phyloP scores from a whole-genome alignment of 148 eudicot species.

The Vaccinium myrtillus region DNA sequence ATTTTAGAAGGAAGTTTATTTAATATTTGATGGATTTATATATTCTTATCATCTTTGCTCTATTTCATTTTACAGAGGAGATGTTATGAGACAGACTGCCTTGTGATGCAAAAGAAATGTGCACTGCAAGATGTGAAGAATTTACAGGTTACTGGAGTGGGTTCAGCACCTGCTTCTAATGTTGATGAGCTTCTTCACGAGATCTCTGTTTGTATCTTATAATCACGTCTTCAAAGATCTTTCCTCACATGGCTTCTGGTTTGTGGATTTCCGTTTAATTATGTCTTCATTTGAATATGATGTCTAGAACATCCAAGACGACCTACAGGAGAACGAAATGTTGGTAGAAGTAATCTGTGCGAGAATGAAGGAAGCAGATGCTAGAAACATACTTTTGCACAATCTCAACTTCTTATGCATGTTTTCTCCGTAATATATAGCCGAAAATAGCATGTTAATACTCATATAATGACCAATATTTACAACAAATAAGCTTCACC shows the following conservation, averaged over 20 bases:
- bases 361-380: constrained; percentile 43
- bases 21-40: neutral
- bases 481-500: too few species aligned
- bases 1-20: neutral
- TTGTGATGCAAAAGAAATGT: constrained; percentile 38
- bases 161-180: constrained; percentile 43
- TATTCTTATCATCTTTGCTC: constrained; percentile 15
- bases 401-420: too few species aligned
- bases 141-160: constrained; percentile 49
- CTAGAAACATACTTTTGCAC: constrained; percentile 21
- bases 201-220: constrained; percentile 63
- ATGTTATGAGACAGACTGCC: constrained; percentile 41
- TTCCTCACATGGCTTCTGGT: neutral
- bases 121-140: constrained; percentile 62
- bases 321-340: constrained; percentile 51
- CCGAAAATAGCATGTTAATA: too few species aligned
- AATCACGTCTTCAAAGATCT: constrained; percentile 3
- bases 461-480: too few species aligned
- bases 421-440: too few species aligned
- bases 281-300: constrained; percentile 10
- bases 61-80: constrained; percentile 46
- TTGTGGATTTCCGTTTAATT: constrained; percentile 11
- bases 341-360: constrained; percentile 38
- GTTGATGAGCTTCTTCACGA: constrained; percentile 77
- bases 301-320: constrained; percentile 51